Evolutionary conservation across 2,329 filamentous ascomycete genomes (phyloP), one percentile per base, ranked within the genome.

Genomic region (Cladosporium sphaerospermum): DNA sequence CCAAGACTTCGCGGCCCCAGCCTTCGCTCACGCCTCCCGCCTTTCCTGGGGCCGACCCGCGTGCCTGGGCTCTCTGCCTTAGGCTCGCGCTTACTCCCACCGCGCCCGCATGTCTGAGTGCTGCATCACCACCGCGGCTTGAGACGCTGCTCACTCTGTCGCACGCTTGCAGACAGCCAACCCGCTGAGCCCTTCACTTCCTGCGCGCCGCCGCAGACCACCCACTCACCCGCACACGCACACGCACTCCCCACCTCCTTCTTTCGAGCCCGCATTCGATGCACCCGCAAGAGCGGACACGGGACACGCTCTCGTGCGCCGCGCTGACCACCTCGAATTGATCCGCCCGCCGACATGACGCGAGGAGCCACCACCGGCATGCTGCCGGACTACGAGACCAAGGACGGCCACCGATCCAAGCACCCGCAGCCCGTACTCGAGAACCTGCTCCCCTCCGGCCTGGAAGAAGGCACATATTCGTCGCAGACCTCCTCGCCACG

Each of bases 381-480:
- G 48, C 52, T 56, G 53, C 56, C 59, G 39, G 56, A 59, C 46
- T 49, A 54, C 52, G 56, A 58, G 32, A 57, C 53, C 43, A 59
- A 55, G 39, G 59, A 56, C 45, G 53, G 45, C 23, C 58, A 60
- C 51, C 57, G 56, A 4, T 58, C 62, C 13, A 64, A 64, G 50
- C 60, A 62, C 46, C 57, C 63, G 9, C 63, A 66, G 54, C 62
- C 62, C 13, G 56, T 62, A 37, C 58, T 57, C n/a, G 48, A 51
- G 40, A 50, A 45, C 32, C 40, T 54, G 18, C 52, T 54, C 28
- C 45, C 54, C 32, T 44, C 49, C 42, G 46, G 57, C 43, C 47
- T 52, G 39, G 52, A 57, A 47, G 57, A 57, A 41, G 45, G 49
- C 46, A 40, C 54, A 39, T 57, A 55, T n/a, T 45, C 54, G n/a